Evolutionary conservation across 371 early-diverging fungal species (phyloP), one percentile per base, ranked within the genome.

Genomic region (Dinochytrium kinnereticum): DNA sequence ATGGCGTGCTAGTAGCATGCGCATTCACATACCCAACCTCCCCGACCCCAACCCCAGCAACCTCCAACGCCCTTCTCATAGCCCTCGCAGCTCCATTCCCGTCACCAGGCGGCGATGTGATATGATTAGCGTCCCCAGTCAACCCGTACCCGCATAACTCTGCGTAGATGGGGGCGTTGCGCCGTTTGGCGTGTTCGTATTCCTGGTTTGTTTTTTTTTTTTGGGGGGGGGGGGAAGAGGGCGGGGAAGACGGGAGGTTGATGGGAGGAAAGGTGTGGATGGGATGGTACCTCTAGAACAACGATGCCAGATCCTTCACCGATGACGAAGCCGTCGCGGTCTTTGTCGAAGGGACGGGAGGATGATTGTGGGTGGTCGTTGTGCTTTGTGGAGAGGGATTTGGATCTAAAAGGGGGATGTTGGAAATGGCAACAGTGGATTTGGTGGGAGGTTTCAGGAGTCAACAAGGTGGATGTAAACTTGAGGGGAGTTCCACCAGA

Each of bases 261-360:
- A 64, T 13, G 7, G 34, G 31, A 64, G 24, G 24, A 34, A 37
- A 31, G 36, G 24, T 28, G 64, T 15, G 64, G 64, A 13, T 3
- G 36, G 64, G 64, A 10, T 15, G 17, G 26, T 51, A 78, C 77
- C 36, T 95, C 98, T 39, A 98, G 85, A 0, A 98, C 92, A n/a
- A 98, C 85, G 2, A 94, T 84, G 0, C 94, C 98, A 1, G 96
- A 88, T 13, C 98, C 98, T 76, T 98, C 98, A 3, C 96, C 95
- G 72, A 98, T 94, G 0, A 97, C 98, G 79, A 97, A 98, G 15
- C 98, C 98, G 72, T 90, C 89, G 0, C 98, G 87, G 59, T 90
- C 89, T 13, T 66, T 74, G 80, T 97, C 97, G 82, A 97, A 98
- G 0, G 98, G 98, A 28, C 97, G 86, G 19, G 96, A 96, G 0